Evolutionary conservation across 371 early-diverging fungal species (phyloP).

Genomic region (Actinomortierella wolfii): DNA sequence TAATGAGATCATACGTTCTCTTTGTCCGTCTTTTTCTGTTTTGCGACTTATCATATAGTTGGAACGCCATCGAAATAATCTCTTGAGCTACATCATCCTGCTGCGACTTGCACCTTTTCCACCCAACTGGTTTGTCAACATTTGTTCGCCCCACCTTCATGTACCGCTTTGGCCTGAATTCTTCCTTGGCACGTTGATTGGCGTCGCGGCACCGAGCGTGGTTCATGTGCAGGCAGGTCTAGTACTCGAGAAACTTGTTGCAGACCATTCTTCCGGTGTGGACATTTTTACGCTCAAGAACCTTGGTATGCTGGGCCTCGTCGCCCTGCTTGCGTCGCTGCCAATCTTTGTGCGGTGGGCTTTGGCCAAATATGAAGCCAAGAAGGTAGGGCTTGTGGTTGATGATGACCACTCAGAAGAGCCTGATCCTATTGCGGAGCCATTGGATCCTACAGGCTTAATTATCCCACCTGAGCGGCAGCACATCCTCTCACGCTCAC

Average conservation of each 20-base stretch:
- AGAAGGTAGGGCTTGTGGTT: slow-evolving; percentile 22
- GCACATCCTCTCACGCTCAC: not conserved
- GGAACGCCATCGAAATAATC: slow-evolving; percentile 59
- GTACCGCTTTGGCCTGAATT: slow-evolving; percentile 65
- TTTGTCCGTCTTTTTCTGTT: not conserved
- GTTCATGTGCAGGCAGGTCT: slow-evolving; percentile 70
- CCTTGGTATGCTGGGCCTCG: slow-evolving; percentile 28
- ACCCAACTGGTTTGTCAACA: slow-evolving; percentile 69
- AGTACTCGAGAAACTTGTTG: slow-evolving; percentile 37
- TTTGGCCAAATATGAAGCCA: slow-evolving; percentile 32
- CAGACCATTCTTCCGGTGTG: slow-evolving; percentile 41
- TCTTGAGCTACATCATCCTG: slow-evolving; percentile 68
- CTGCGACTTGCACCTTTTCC: slow-evolving; percentile 61
- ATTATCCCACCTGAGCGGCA: slow-evolving; percentile 31
- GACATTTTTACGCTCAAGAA: slow-evolving; percentile 35
- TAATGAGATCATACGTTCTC: too few species aligned
- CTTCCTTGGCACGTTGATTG: slow-evolving; percentile 45
- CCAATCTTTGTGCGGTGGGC: slow-evolving; percentile 37
- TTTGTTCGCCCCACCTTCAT: slow-evolving; percentile 65
- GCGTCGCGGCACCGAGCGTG: slow-evolving; percentile 63
- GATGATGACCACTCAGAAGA: slow-evolving; percentile 10
- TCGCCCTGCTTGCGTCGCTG: slow-evolving; percentile 27
- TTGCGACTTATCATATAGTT: slow-evolving; percentile 31
- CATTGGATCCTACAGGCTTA: slow-evolving; percentile 37
- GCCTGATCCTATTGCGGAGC: slow-evolving; percentile 31